phyloP scores from a whole-genome alignment of 768 basidiomycete species.

The Pleurotus ostreatus region DNA sequence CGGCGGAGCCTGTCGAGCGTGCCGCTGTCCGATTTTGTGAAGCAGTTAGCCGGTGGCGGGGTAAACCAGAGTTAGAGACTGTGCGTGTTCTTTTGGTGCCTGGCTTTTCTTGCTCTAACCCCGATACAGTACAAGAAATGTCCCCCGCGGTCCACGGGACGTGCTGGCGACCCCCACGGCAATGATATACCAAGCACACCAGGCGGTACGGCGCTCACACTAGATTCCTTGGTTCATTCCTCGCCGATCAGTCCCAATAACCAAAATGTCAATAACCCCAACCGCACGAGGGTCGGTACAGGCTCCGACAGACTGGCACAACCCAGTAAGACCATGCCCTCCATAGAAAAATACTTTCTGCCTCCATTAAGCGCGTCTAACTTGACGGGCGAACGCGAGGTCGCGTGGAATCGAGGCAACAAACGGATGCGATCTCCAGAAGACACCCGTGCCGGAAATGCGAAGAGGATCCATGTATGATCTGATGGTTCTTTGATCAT shows the following conservation, averaged over 20 bases:
- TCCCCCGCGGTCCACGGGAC: slow-evolving; percentile 20
- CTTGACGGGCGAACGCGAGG: slow-evolving; percentile 10
- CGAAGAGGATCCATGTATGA: slow-evolving; percentile 16
- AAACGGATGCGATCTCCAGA: slow-evolving; percentile 22
- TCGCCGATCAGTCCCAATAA: slow-evolving; percentile 55
- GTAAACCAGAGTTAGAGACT: slow-evolving; percentile 80
- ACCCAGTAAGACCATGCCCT: slow-evolving; percentile 28
- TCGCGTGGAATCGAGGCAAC: slow-evolving; percentile 16
- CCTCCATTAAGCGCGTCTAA: slow-evolving; percentile 17
- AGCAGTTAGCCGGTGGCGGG: slow-evolving; percentile 77
- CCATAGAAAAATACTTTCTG: slow-evolving; percentile 45
- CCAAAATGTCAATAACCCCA: slow-evolving; percentile 22
- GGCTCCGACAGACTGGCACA: slow-evolving; percentile 11
- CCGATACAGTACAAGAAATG: slow-evolving; percentile 55
- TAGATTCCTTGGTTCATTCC: slow-evolving; percentile 68
- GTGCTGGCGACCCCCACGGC: slow-evolving; percentile 12
- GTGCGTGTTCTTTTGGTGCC: slow-evolving; percentile 31
- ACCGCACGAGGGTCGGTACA: slow-evolving; percentile 9
- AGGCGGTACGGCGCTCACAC: slow-evolving; percentile 42
- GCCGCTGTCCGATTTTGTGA: slow-evolving; percentile 78
- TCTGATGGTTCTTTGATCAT: background rate
- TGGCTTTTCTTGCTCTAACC: slow-evolving; percentile 18
- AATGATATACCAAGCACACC: slow-evolving; percentile 18
- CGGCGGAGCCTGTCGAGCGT: slow-evolving; percentile 77
- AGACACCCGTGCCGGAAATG: slow-evolving; percentile 13